Evolutionary conservation across 164 flowering plant species (phyloP).

Genomic region (Stephania yunnanensis): DNA sequence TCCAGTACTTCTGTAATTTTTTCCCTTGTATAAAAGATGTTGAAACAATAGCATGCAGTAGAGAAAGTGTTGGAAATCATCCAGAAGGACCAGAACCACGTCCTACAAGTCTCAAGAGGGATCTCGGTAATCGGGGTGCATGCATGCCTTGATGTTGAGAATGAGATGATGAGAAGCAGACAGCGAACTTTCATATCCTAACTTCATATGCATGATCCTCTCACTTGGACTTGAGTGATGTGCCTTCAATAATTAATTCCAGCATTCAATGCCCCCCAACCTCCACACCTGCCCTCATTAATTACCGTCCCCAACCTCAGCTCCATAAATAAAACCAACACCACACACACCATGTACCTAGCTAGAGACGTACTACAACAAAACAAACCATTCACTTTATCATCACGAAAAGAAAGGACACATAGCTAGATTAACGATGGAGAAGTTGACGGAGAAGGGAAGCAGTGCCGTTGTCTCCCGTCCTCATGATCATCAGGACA

Average conservation of each 20-base stretch:
- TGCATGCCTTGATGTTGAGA: neutral
- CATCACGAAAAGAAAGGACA: neutral
- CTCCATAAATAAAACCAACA: neutral
- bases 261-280: conserved; percentile 7
- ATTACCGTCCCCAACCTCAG: neutral
- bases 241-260: neutral
- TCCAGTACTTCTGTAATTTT: too few relatives aligned
- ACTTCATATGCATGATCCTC: neutral
- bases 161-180: neutral
- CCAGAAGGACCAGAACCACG: too few relatives aligned
- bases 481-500: neutral
- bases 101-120: too few relatives aligned
- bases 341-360: neutral
- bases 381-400: neutral
- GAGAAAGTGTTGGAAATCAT: too few relatives aligned
- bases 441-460: neutral
- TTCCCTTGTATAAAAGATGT: too few relatives aligned
- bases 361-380: neutral
- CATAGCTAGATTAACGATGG: neutral
- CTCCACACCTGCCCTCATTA: neutral
- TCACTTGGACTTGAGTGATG: neutral
- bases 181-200: neutral
- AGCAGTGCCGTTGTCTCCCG: neutral
- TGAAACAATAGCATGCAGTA: too few relatives aligned
- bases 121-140: too few relatives aligned